These are phyloP conservation scores for Venturia pyrina DNA, from an alignment of 2,329 filamentous ascomycete species.

Conservation along the genomic window DNA sequence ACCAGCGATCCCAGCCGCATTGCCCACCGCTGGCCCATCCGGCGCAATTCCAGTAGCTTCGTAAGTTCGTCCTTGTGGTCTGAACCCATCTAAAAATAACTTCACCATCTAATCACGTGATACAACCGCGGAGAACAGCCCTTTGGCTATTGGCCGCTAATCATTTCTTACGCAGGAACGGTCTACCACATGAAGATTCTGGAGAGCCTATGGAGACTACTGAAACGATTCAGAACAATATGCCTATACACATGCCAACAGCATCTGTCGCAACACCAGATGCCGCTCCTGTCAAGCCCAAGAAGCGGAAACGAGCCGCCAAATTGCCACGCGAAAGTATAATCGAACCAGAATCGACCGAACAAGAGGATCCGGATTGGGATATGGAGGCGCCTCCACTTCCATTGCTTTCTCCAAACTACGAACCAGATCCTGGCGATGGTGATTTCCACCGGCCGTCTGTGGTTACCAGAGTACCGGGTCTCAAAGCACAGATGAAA, in stretches of 20 bases:
- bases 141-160: not conserved
- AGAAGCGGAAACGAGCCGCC: slow-evolving; percentile 8
- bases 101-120: not conserved
- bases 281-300: slow-evolving; percentile 1
- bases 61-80: not conserved
- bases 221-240: not conserved
- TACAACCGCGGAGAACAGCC: not conserved
- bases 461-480: slow-evolving; percentile 7
- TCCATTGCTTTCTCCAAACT: slow-evolving; percentile 5
- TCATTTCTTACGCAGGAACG: not conserved
- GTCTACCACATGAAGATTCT: not conserved
- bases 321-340: slow-evolving; percentile 6
- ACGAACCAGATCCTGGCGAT: slow-evolving; percentile 10
- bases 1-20: not conserved
- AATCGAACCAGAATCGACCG: not conserved
- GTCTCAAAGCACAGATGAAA: slow-evolving; percentile 9
- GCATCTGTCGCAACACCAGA: not conserved
- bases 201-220: slow-evolving; percentile 10
- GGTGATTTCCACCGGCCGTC: slow-evolving; percentile 8
- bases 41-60: not conserved
- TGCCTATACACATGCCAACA: not conserved
- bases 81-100: not conserved
- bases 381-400: not conserved
- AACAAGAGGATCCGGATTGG: slow-evolving; percentile 7
- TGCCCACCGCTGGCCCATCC: not conserved